Evolutionary conservation across 768 basidiomycete species (phyloP).

Genomic region (Paxillus ammoniavirescens): DNA sequence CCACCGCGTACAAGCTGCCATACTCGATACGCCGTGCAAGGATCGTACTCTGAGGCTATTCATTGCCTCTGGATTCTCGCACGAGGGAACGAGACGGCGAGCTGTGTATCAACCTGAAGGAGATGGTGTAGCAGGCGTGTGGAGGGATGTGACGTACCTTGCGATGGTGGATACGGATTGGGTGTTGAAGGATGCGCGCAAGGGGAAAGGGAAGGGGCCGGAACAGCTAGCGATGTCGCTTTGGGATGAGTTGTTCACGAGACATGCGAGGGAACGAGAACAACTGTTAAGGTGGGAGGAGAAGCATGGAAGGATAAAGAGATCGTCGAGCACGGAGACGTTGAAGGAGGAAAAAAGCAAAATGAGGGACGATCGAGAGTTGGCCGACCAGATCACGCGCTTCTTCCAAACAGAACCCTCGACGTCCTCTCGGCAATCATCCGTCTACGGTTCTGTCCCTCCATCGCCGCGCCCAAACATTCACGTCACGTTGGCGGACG

Average conservation of each 20-base stretch:
- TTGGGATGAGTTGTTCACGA: conserved; percentile 62
- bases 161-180: conserved; percentile 65
- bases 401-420: background rate
- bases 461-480: conserved; percentile 19
- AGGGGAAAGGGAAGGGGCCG: background rate
- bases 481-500: conserved; percentile 12
- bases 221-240: conserved; percentile 36
- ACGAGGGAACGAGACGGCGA: conserved; percentile 63
- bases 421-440: conserved; percentile 9
- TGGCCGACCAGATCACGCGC: conserved; percentile 13
- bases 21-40: conserved; percentile 45
- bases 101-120: conserved; percentile 44
- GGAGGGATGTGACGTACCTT: conserved; percentile 61
- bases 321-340: conserved; percentile 43
- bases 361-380: conserved; percentile 6
- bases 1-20: conserved; percentile 36
- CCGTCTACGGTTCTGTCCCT: conserved; percentile 15
- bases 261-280: conserved; percentile 58
- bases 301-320: conserved; percentile 26
- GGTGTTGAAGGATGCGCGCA: conserved; percentile 35
- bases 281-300: conserved; percentile 54
- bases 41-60: conserved; percentile 48
- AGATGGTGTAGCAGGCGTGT: conserved; percentile 38
- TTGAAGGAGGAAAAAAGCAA: conserved; percentile 20
- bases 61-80: conserved; percentile 48